phyloP scores from a whole-genome alignment of 2,329 filamentous ascomycete species.

The Ophiostoma populinum region DNA sequence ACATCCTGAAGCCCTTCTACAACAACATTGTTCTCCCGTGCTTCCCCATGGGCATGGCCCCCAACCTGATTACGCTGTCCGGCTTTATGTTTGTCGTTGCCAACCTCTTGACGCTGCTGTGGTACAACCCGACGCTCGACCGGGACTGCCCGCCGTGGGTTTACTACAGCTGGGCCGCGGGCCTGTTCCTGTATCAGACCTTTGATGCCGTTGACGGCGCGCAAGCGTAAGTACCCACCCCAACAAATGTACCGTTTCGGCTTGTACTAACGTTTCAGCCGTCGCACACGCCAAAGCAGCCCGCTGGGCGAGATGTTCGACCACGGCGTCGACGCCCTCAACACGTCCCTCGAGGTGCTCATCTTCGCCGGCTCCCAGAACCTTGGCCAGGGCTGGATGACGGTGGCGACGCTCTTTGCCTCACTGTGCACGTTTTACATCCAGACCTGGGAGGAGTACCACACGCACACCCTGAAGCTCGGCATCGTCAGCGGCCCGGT shows the following conservation, averaged over 20 bases:
- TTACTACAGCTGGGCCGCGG: conserved; percentile 78
- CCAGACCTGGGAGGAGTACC: conserved; percentile 98
- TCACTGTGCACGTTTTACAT: conserved; percentile 92
- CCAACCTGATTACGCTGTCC: conserved; percentile 71
- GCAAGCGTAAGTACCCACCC: conserved; percentile 79
- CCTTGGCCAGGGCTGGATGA: conserved; percentile 82
- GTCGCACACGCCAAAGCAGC: conserved; percentile 80
- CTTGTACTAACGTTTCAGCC: conserved; percentile 31
- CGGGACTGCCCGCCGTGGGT: conserved; percentile 91
- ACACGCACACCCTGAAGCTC: conserved; percentile 87
- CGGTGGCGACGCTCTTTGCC: conserved; percentile 66
- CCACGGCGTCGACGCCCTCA: conserved; percentile 91
- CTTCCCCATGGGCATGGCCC: conserved; percentile 92
- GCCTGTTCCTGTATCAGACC: conserved; percentile 91
- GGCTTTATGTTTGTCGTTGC: conserved; percentile 79
- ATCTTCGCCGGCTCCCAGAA: conserved; percentile 89
- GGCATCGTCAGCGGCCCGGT: conserved; percentile 88
- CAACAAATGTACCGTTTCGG: background rate
- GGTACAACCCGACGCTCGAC: conserved; percentile 90
- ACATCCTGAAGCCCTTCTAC: conserved; percentile 96
- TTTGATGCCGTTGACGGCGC: conserved; percentile 94
- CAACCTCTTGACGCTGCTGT: conserved; percentile 83
- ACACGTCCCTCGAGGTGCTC: conserved; percentile 84
- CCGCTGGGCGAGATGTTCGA: conserved; percentile 94
- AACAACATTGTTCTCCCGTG: conserved; percentile 82